These are phyloP conservation scores for Apium graveolens DNA, from an alignment of 129 eudicot species.

Conservation along the genomic window DNA sequence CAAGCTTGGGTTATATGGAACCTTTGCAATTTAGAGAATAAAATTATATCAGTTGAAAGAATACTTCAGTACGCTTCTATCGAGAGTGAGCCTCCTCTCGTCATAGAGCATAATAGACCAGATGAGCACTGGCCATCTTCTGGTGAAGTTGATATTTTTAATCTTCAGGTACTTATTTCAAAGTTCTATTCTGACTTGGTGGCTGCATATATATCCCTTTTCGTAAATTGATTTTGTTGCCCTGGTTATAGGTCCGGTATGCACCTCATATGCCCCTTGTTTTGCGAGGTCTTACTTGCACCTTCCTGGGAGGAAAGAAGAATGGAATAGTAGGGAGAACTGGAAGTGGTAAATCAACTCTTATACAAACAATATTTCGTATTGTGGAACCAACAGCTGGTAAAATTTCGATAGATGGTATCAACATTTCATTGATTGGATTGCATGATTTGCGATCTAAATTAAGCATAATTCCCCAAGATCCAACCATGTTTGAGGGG, in stretches of 20 bases:
- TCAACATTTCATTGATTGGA: slow-evolving; percentile 65
- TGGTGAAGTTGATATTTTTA: slow-evolving; percentile 59
- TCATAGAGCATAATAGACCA: slow-evolving; percentile 56
- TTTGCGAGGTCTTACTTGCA: slow-evolving; percentile 75
- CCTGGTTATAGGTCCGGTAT: slow-evolving; percentile 62
- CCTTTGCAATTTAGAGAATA: slow-evolving; percentile 61
- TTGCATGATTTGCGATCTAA: slow-evolving; percentile 82
- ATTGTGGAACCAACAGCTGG: slow-evolving; percentile 78
- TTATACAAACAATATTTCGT: slow-evolving; percentile 84
- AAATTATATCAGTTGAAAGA: slow-evolving; percentile 84
- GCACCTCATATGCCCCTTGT: slow-evolving; percentile 93
- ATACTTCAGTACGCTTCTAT: slow-evolving; percentile 68
- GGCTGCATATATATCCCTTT: slow-evolving; percentile 1
- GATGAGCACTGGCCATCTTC: slow-evolving; percentile 52
- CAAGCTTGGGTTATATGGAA: slow-evolving; percentile 64
- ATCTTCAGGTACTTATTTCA: slow-evolving; percentile 47
- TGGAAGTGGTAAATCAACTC: slow-evolving; percentile 96
- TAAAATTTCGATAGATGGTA: slow-evolving; percentile 54
- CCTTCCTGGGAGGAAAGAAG: slow-evolving; percentile 73
- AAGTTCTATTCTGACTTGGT: neutral
- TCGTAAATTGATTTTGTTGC: neutral
- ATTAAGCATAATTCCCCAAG: slow-evolving; percentile 92
- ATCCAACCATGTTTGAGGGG: slow-evolving; percentile 96
- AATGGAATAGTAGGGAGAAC: slow-evolving; percentile 97
- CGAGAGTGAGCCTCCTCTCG: slow-evolving; percentile 75